A percentile compares a stretch with the other conserved stretches of the same genome.
Evolutionary conservation across 768 basidiomycete genomes (phyloP).

Genomic region (Mycena haematopus): DNA sequence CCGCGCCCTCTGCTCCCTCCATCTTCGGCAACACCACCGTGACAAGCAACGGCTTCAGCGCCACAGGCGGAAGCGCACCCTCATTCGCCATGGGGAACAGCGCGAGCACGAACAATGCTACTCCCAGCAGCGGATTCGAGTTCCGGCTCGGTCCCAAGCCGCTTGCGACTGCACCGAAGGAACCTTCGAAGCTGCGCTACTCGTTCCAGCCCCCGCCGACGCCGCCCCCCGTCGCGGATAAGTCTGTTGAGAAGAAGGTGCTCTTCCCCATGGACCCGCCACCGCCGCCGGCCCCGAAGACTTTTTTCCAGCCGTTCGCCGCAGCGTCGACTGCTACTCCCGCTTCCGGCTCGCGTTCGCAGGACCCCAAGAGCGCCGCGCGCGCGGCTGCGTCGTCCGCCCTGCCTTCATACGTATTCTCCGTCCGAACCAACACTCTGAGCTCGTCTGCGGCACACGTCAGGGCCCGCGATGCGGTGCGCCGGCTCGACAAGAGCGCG

Average conservation of each 20-base stretch:
- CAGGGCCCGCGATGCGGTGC: conserved; percentile 45
- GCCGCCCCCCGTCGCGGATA: conserved; percentile 31
- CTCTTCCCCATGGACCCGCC: conserved; percentile 27
- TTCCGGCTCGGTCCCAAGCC: conserved; percentile 31
- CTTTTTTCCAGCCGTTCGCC: conserved; percentile 16
- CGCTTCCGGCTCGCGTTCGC: neutral
- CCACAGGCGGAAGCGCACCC: neutral
- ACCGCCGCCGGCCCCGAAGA: conserved; percentile 23
- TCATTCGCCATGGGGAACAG: conserved; percentile 8
- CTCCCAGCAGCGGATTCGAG: conserved; percentile 12
- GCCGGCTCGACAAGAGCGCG: conserved; percentile 43
- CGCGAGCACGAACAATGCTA: conserved; percentile 16
- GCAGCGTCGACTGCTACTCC: conserved; percentile 8
- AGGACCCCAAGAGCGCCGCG: conserved; percentile 40
- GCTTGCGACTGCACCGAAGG: conserved; percentile 62
- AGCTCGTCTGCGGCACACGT: conserved; percentile 31
- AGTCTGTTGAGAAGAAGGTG: conserved; percentile 12
- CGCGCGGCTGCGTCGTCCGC: conserved; percentile 35
- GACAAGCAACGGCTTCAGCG: neutral
- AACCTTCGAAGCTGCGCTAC: conserved; percentile 79
- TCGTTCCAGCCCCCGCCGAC: conserved; percentile 39
- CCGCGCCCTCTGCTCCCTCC: conserved; percentile 13
- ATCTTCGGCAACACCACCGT: neutral
- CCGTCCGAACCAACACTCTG: conserved; percentile 33
- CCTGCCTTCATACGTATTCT: conserved; percentile 47